phyloP scores from a whole-genome alignment of 805 yeast species.

The Suhomyces prunicola region DNA sequence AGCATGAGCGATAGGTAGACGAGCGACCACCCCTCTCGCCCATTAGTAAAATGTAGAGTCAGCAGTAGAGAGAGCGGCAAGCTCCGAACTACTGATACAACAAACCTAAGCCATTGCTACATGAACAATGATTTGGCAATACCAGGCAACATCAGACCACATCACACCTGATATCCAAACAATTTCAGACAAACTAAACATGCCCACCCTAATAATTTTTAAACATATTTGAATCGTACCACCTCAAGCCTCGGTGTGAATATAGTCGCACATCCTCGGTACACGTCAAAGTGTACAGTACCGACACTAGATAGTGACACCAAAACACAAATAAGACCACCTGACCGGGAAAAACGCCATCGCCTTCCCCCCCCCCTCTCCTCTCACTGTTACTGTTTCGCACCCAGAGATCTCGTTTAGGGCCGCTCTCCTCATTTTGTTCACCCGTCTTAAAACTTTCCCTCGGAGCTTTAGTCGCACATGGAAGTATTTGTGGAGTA shows the following conservation, averaged over 20 bases:
- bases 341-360: not conserved
- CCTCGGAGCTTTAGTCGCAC: conserved; percentile 2
- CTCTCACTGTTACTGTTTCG: not conserved
- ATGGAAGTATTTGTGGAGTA: conserved; percentile 1
- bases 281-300: not conserved
- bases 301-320: not conserved
- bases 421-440: not conserved
- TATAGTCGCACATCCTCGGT: not conserved
- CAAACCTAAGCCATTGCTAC: not conserved
- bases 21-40: not conserved
- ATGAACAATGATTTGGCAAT: not conserved
- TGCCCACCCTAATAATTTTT: too few relatives aligned
- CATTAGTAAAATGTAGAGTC: not conserved
- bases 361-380: not conserved
- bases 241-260: not conserved
- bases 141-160: not conserved
- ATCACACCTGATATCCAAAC: not conserved
- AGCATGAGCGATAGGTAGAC: not conserved
- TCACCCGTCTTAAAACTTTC: not conserved
- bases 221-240: not conserved
- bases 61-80: not conserved
- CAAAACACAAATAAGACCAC: not conserved
- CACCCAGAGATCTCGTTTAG: not conserved
- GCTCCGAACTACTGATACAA: not conserved
- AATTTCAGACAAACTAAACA: not conserved